Base-by-base conservation (phyloP, 768 basidiomycete species). In the Tubosaeta sp. region DNA sequence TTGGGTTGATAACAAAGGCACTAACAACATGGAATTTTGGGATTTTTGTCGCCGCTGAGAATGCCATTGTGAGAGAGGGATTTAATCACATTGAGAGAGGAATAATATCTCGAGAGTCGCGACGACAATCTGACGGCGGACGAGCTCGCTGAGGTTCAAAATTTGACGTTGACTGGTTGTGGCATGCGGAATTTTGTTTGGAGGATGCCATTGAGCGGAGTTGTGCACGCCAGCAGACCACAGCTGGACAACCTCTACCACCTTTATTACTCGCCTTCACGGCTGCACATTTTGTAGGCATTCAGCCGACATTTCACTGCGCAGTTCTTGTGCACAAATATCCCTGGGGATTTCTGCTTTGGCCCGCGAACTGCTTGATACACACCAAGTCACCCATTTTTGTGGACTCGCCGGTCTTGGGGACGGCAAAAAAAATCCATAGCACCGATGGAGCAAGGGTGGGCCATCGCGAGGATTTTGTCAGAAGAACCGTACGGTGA, bases 401-500 rank as follows among this genome's bases (percentile, higher is more conserved):
- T 46, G 48, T 43, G 43, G 48, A 52, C 44, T 13, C 35, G 27
- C 44, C 32, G 34, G 36, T 21, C 34, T 47, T 35, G 44, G 2
- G 14, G 48, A 42, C 24, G 10, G 43, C 49, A 51, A 53, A 39
- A 38, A 32, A 46, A 35, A 42, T 39, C 52, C 46, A 39, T 13
- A 39, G 21, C 34, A 50, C 34, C 48, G 32, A 16, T 41, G 46
- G 43, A 30, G 27, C 29, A 30, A 31, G 6, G 46, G 24, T 10
- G 36, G 54, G 42, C 25, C 53, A 14, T 50, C 40, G 55, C 46
- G 50, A 18, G 13, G 25, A 45, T 11, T 51, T 57, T 48, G 57
- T 36, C 60, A 46, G 31, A 29, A 45, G 32, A 46, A 36, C 46
- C 49, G 39, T 19, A 51, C 64, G 66, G 66, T 64, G 61, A 56